phyloP scores from a whole-genome alignment of 2,329 filamentous ascomycete genomes.

The Penicillium sp. region DNA sequence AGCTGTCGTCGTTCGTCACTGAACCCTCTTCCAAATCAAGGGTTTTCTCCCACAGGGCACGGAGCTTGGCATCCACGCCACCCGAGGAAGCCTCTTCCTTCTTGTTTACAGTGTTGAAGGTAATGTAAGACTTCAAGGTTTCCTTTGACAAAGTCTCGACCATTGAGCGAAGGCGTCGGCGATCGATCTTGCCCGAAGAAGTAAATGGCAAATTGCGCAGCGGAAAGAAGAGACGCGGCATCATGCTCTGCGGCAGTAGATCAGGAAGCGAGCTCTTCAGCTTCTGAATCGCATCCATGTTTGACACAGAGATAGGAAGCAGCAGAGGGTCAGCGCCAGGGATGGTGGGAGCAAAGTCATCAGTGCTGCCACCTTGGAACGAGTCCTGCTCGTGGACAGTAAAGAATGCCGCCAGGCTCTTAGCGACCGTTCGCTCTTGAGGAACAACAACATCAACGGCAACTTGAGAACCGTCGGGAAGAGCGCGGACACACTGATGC shows the following conservation, averaged over 20 bases:
- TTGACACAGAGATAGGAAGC: constrained; percentile 25
- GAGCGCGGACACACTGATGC: constrained; percentile 40
- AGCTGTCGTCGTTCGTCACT: constrained; percentile 46
- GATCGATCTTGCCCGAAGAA: constrained; percentile 45
- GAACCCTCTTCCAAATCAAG: constrained; percentile 38
- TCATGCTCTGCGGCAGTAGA: constrained; percentile 43
- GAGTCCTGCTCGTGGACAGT: constrained; percentile 21
- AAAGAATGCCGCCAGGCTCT: constrained; percentile 36
- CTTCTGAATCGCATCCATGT: constrained; percentile 24
- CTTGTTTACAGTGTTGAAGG: constrained; percentile 19
- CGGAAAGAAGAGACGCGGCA: constrained; percentile 46
- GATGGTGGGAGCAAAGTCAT: constrained; percentile 17
- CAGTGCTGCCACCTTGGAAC: constrained; percentile 21
- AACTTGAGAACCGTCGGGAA: constrained; percentile 38
- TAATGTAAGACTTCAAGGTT: constrained; percentile 30
- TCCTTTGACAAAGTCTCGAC: constrained; percentile 37
- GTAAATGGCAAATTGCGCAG: constrained; percentile 42
- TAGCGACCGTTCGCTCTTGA: constrained; percentile 30
- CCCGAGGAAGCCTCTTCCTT: constrained; percentile 24
- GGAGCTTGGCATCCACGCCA: constrained; percentile 30
- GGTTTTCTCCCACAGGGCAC: constrained; percentile 40
- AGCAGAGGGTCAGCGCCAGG: constrained; percentile 24
- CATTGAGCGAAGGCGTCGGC: constrained; percentile 38
- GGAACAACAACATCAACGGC: constrained; percentile 45
- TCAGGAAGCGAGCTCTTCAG: constrained; percentile 28